phyloP scores from a whole-genome alignment of 2,329 filamentous ascomycete species.

The Hypoxylon sp. region DNA sequence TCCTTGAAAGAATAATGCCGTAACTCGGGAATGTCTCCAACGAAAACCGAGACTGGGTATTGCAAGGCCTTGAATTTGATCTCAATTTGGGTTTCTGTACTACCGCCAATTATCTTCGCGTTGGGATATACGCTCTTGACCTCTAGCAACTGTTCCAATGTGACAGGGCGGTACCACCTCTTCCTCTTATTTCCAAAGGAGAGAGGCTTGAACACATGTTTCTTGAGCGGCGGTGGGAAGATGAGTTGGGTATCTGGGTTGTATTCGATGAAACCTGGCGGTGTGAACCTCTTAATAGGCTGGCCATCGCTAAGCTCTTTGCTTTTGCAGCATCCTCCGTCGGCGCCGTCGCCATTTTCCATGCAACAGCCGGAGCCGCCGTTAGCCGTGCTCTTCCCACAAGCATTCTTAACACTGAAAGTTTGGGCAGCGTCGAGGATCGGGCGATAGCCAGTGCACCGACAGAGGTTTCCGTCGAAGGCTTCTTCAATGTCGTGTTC shows the following conservation, averaged over 20 bases:
- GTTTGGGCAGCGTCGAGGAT: constrained; percentile 95
- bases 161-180: constrained; percentile 92
- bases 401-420: constrained; percentile 74
- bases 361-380: constrained; percentile 78
- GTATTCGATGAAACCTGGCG: constrained; percentile 94
- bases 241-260: constrained; percentile 95
- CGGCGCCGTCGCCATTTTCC: constrained; percentile 68
- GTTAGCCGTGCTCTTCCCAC: constrained; percentile 65
- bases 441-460: constrained; percentile 94
- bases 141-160: constrained; percentile 86
- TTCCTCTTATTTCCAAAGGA: constrained; percentile 96
- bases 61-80: constrained; percentile 97
- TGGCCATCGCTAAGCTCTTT: constrained; percentile 65
- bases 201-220: constrained; percentile 84
- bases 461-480: constrained; percentile 95
- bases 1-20: constrained; percentile 85
- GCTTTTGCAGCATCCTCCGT: constrained; percentile 79
- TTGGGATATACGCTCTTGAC: constrained; percentile 89
- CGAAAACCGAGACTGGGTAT: constrained; percentile 90
- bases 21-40: constrained; percentile 93
- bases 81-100: constrained; percentile 97
- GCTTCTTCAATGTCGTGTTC: constrained; percentile 93
- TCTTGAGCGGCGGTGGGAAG: constrained; percentile 88
- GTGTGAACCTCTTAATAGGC: constrained; percentile 79
- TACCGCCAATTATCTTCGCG: constrained; percentile 95